Evolutionary conservation across 176 grass and related monocot species (phyloP).

Genomic region (Rhynchospora breviuscula): DNA sequence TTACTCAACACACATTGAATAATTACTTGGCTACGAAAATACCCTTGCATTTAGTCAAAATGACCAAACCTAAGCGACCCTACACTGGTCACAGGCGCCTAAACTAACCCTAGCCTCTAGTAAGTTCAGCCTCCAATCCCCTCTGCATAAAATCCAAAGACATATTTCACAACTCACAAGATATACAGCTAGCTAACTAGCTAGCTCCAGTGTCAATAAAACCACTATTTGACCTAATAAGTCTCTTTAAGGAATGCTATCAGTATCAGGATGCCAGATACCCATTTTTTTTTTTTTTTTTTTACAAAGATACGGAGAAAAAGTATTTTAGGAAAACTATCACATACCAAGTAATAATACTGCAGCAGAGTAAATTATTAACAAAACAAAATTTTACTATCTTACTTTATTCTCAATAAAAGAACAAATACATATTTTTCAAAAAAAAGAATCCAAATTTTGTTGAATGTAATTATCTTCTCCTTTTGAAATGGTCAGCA

Average conservation of each 20-base stretch:
- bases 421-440: too few species aligned
- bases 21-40: not conserved
- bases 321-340: not conserved
- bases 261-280: not conserved
- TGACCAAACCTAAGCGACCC: constrained; percentile 4
- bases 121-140: constrained; percentile 11
- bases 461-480: too few species aligned
- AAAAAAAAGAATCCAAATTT: too few species aligned
- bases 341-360: too few species aligned
- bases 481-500: too few species aligned
- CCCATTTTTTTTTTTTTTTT: not conserved
- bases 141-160: constrained; percentile 2
- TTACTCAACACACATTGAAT: not conserved
- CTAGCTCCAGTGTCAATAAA: not conserved
- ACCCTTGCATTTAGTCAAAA: constrained; percentile 25
- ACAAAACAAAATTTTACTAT: too few species aligned
- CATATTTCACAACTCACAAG: not conserved
- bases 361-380: too few species aligned
- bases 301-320: not conserved
- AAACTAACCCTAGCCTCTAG: not conserved
- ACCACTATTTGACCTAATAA: not conserved
- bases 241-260: not conserved
- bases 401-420: too few species aligned
- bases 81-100: constrained; percentile 7
- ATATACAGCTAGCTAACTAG: not conserved